phyloP scores from a whole-genome alignment of 2,329 filamentous ascomycete genomes.

The Penicillium sp. region DNA sequence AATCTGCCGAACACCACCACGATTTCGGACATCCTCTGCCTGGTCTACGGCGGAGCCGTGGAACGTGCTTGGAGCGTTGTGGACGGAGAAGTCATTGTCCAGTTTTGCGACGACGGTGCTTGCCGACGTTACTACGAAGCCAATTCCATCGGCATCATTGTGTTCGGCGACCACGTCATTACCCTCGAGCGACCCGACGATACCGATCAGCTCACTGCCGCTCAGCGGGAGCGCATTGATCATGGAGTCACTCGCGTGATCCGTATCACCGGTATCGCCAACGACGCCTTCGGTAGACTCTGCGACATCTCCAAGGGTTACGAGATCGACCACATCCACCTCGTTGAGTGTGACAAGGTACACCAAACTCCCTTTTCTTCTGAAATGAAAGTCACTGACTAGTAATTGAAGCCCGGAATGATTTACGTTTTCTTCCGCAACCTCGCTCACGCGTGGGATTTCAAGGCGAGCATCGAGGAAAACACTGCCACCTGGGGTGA shows the following conservation, averaged over 20 bases:
- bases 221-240: conserved; percentile 36
- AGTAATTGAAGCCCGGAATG: not conserved
- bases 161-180: conserved; percentile 31
- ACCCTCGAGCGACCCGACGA: conserved; percentile 40
- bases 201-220: conserved; percentile 42
- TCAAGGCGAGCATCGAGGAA: conserved; percentile 4
- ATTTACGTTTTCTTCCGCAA: conserved; percentile 12
- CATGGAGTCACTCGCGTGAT: not conserved
- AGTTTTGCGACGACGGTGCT: conserved; percentile 35
- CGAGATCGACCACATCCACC: conserved; percentile 3
- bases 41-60: conserved; percentile 40
- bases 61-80: conserved; percentile 31
- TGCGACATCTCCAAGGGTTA: not conserved
- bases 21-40: conserved; percentile 34
- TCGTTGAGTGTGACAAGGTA: conserved; percentile 2
- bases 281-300: not conserved
- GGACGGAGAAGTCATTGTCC: conserved; percentile 31
- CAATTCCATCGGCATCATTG: conserved; percentile 38
- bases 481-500: conserved; percentile 1
- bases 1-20: conserved; percentile 36
- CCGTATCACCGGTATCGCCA: not conserved
- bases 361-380: not conserved
- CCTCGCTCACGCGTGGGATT: conserved; percentile 5
- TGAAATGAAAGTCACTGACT: not conserved
- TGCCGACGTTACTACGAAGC: conserved; percentile 38